A percentile compares a stretch with the other conserved stretches of the same genome.
Conservation (phyloP, 148 eudicot genomes). For the Spergularia bocconei region DNA sequence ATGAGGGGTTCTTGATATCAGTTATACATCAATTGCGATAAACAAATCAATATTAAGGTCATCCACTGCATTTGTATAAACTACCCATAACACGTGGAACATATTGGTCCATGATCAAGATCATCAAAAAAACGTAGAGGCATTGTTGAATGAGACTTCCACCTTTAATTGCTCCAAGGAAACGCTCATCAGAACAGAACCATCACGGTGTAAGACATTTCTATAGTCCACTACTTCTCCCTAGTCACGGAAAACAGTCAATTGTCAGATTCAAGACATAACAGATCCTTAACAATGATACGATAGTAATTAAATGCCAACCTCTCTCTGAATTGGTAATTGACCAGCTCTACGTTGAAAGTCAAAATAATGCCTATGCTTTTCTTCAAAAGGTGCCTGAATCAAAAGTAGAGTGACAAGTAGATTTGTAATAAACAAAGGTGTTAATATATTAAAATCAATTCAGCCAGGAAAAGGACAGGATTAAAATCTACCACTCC, state of each 20-base stretch:
- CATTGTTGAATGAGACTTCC: conserved; percentile 1
- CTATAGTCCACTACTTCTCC: conserved; percentile 95
- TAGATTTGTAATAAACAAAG: neutral
- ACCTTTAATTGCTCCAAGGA: conserved; percentile 86
- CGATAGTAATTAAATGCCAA: conserved; percentile 19
- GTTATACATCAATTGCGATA: neutral
- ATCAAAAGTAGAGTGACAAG: conserved; percentile 14
- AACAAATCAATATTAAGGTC: neutral
- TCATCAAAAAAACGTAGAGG: neutral
- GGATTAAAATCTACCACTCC: conserved; percentile 70
- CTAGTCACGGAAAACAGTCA: conserved; percentile 33
- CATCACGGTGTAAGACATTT: conserved; percentile 97
- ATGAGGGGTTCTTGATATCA: neutral
- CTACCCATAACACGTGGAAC: neutral
- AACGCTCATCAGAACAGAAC: conserved; percentile 94
- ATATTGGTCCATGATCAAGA: neutral
- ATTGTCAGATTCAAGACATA: neutral
- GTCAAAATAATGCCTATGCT: conserved; percentile 87
- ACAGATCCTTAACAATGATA: neutral
- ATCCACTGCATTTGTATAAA: neutral
- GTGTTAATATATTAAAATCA: neutral
- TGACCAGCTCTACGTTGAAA: conserved; percentile 93
- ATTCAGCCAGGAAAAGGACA: neutral
- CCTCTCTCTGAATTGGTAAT: conserved; percentile 89
- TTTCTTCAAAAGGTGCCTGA: conserved; percentile 94